Base-by-base conservation (phyloP, 2,329 filamentous ascomycete species). In the Cladophialophora immunda region DNA sequence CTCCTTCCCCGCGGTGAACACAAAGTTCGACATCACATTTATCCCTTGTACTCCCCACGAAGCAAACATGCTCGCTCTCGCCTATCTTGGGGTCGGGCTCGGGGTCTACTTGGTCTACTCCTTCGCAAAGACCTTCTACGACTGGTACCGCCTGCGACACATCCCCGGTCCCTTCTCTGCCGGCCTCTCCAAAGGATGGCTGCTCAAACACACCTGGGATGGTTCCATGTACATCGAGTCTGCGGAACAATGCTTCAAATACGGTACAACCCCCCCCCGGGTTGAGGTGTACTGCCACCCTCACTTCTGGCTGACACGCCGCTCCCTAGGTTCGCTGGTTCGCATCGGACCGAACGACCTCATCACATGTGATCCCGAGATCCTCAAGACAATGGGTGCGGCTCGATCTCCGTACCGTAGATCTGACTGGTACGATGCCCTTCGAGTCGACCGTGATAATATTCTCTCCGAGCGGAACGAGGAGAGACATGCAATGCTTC, bases 241-340 rank as follows among this genome's bases (percentile, higher is more conserved):
- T 15, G 65, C 58, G 11, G 50, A 68, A 54, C 50, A 58, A 22
- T 64, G 59, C 53, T 64, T 62, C 60, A 62, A 68, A 60, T 55
- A 69, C 57, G 67, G 67, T 67, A 58, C 41, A n/a, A 32, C 32
- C 32, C 15, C 45, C 27, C 38, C 30, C 17, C 41, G 4, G n/a
- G 32, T 36, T 2, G 32, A 36, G 45, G 7, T 11, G 27, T 29
- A n/a, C 30, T 11, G 30, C 34, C 29, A 30, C 29, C 29, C 17
- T 50, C 45, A 52, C 30, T 27, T 9, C 47, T 29, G 47, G 34
- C 58, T 61, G 58, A 61, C 58, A 19, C 7, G 19, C 19, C 22
- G 11, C 41, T 32, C 13, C 9, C 29, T 30, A 70, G 76, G 76
- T 38, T 61, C 71, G 2, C 70, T 64, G 2, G 59, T 69, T 45